A percentile compares a stretch with the other conserved stretches of the same genome.
phyloP scores from a whole-genome alignment of 2,329 filamentous ascomycete species.

The Seiridium unicorne region DNA sequence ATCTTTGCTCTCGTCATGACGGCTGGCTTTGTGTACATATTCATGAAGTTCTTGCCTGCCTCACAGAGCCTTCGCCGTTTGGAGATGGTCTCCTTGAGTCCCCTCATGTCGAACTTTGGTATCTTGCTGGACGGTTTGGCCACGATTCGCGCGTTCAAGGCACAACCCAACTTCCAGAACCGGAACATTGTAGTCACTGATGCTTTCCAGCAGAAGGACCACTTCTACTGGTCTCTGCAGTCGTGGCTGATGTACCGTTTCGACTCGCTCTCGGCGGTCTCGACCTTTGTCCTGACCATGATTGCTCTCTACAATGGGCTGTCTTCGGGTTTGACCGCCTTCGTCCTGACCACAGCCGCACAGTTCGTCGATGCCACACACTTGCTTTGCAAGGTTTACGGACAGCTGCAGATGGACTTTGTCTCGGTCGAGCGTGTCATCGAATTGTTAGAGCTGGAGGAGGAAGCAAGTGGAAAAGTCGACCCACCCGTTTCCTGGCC shows the following conservation, averaged over 20 bases:
- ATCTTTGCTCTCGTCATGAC: slow-evolving; percentile 69
- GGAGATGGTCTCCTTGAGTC: slow-evolving; percentile 86
- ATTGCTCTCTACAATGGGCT: slow-evolving; percentile 75
- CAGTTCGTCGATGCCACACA: slow-evolving; percentile 71
- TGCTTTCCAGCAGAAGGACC: slow-evolving; percentile 90
- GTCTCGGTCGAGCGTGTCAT: slow-evolving; percentile 86
- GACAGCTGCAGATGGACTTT: slow-evolving; percentile 86
- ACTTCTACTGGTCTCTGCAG: slow-evolving; percentile 91
- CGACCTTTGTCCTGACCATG: slow-evolving; percentile 71
- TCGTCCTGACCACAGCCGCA: slow-evolving; percentile 72
- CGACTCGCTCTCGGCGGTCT: slow-evolving; percentile 67
- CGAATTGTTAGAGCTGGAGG: slow-evolving; percentile 75
- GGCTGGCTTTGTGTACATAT: slow-evolving; percentile 68
- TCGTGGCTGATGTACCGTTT: slow-evolving; percentile 83
- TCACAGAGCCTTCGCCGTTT: slow-evolving; percentile 81
- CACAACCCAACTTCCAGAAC: slow-evolving; percentile 75
- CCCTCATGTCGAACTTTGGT: slow-evolving; percentile 89
- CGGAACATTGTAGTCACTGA: slow-evolving; percentile 80
- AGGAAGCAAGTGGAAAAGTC: slow-evolving; percentile 67
- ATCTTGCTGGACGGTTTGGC: slow-evolving; percentile 82
- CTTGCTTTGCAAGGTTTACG: slow-evolving; percentile 74
- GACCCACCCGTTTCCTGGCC: slow-evolving; percentile 78
- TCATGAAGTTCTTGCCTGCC: slow-evolving; percentile 74
- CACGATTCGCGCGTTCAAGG: slow-evolving; percentile 81
- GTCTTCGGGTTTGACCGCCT: slow-evolving; percentile 76